Evolutionary conservation across 768 basidiomycete species (phyloP).

Genomic region (Lactifluus echinatus): DNA sequence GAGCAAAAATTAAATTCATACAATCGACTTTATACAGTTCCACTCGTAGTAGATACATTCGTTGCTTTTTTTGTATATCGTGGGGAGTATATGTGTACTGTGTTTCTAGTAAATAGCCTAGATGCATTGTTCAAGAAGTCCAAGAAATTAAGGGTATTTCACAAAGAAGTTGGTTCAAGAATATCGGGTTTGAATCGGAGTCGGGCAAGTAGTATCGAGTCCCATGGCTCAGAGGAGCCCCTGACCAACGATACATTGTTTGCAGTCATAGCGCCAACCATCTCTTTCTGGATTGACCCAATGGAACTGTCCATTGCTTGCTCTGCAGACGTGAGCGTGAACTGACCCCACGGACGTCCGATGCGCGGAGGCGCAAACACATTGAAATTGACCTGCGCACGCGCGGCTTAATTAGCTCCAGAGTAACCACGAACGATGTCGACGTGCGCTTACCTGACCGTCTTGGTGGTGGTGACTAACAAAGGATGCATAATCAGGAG

Average conservation of each 20-base stretch:
- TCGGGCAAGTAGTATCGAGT: conserved; percentile 54
- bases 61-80: too few species aligned
- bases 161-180: conserved; percentile 46
- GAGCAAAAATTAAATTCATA: too few species aligned
- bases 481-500: conserved; percentile 65
- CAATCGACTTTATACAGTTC: too few species aligned
- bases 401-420: conserved; percentile 6
- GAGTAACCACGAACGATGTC: not conserved
- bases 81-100: not conserved
- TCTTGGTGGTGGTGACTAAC: conserved; percentile 65
- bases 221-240: conserved; percentile 31
- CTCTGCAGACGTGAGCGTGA: conserved; percentile 42
- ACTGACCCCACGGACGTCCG: conserved; percentile 67
- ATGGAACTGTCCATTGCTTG: conserved; percentile 30
- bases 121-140: not conserved
- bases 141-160: not conserved
- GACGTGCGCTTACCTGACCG: conserved; percentile 34
- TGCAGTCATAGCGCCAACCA: conserved; percentile 25
- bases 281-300: conserved; percentile 37
- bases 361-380: conserved; percentile 43
- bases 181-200: conserved; percentile 59
- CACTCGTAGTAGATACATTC: too few species aligned
- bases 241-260: conserved; percentile 46
- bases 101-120: not conserved
- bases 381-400: conserved; percentile 55